These are phyloP conservation scores for Colletotrichum phormii DNA, from an alignment of 2,329 filamentous ascomycete species.

Conservation along the genomic window DNA sequence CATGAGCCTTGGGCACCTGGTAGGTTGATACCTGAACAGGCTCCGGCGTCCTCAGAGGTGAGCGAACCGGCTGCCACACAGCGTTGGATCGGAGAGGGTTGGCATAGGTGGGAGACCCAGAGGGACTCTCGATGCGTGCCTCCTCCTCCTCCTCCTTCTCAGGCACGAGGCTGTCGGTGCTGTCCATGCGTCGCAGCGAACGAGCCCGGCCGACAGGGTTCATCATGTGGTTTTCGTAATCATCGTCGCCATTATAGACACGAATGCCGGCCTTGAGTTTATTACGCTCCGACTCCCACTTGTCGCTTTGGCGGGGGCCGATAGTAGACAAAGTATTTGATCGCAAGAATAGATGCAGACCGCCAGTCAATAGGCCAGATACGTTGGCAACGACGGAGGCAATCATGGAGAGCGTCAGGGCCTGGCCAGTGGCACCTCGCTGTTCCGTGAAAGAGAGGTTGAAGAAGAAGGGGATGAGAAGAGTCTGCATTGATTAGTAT, in stretches of 20 bases:
- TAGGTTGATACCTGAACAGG: slow-evolving; percentile 32
- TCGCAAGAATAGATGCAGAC: slow-evolving; percentile 75
- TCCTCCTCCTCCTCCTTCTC: slow-evolving; percentile 50
- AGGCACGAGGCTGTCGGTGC: slow-evolving; percentile 48
- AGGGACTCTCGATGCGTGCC: slow-evolving; percentile 43
- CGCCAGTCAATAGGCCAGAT: slow-evolving; percentile 73
- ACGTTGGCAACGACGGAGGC: slow-evolving; percentile 75
- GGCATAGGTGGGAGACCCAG: slow-evolving; percentile 39
- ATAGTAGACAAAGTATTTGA: slow-evolving; percentile 70
- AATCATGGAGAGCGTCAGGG: slow-evolving; percentile 68
- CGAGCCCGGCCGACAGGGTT: slow-evolving; percentile 46
- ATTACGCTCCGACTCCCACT: slow-evolving; percentile 59
- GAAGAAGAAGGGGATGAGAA: slow-evolving; percentile 74
- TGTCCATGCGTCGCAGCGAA: slow-evolving; percentile 47
- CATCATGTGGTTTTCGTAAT: slow-evolving; percentile 49
- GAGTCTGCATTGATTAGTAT: slow-evolving; percentile 53
- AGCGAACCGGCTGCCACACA: slow-evolving; percentile 39
- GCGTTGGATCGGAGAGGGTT: slow-evolving; percentile 47
- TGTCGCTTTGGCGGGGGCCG: slow-evolving; percentile 53
- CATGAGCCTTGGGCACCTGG: slow-evolving; percentile 42
- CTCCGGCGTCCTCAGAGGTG: slow-evolving; percentile 25
- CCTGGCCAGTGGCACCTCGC: slow-evolving; percentile 49
- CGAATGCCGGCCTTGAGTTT: slow-evolving; percentile 57
- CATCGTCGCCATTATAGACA: slow-evolving; percentile 48
- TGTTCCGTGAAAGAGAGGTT: slow-evolving; percentile 61